These are phyloP conservation scores for Collybia mongolica DNA, from an alignment of 768 basidiomycete species.

Conservation along the genomic window DNA sequence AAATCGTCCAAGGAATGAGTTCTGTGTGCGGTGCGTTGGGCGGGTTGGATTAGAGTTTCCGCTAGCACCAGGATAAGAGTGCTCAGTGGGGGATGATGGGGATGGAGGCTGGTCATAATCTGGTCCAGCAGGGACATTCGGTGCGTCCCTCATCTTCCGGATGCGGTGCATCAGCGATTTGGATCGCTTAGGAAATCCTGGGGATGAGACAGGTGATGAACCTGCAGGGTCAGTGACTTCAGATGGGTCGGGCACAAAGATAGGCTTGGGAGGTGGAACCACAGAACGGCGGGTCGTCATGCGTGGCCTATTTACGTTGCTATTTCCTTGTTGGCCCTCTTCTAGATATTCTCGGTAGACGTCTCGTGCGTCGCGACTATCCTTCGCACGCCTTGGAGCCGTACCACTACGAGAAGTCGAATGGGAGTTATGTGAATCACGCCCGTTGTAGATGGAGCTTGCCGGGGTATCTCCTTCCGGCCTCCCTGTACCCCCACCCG, in stretches of 20 bases:
- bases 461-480: slow-evolving; percentile 57
- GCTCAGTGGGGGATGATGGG: slow-evolving; percentile 32
- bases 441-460: slow-evolving; percentile 69
- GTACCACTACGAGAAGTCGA: slow-evolving; percentile 23
- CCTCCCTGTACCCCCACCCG: slow-evolving; percentile 62
- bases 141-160: slow-evolving; percentile 83
- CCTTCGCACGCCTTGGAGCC: slow-evolving; percentile 38
- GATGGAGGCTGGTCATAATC: slow-evolving; percentile 44
- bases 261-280: slow-evolving; percentile 82
- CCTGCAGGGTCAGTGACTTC: slow-evolving; percentile 33
- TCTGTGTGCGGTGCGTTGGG: slow-evolving; percentile 70
- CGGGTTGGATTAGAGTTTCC: slow-evolving; percentile 30
- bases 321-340: slow-evolving; percentile 26
- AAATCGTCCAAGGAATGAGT: slow-evolving; percentile 78
- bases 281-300: slow-evolving; percentile 43
- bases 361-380: slow-evolving; percentile 49
- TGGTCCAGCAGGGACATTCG: slow-evolving; percentile 71
- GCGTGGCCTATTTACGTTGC: slow-evolving; percentile 27
- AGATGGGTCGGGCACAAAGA: slow-evolving; percentile 61
- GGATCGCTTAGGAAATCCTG: slow-evolving; percentile 63
- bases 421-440: slow-evolving; percentile 40
- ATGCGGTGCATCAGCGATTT: slow-evolving; percentile 88
- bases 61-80: slow-evolving; percentile 8
- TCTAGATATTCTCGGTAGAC: slow-evolving; percentile 43
- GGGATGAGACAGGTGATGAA: slow-evolving; percentile 41